phyloP scores from a whole-genome alignment of 768 basidiomycete genomes.

The Cystobasidium onofrii region DNA sequence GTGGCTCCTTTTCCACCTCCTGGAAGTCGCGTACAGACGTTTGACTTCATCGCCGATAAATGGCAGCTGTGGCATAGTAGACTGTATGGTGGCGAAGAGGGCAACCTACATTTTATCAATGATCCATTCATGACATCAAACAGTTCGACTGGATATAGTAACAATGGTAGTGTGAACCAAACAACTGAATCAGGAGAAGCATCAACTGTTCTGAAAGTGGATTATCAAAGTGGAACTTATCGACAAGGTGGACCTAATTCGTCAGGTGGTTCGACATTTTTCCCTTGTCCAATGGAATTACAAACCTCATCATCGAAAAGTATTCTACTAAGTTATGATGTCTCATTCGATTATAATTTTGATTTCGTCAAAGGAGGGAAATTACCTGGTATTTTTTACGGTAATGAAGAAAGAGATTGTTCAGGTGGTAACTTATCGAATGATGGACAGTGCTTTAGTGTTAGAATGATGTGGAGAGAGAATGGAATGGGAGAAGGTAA shows the following conservation, averaged over 20 bases:
- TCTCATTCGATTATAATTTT: slow-evolving; percentile 40
- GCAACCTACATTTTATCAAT: neutral
- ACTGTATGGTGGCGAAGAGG: slow-evolving; percentile 12
- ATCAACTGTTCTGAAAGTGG: neutral
- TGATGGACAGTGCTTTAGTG: slow-evolving; percentile 40
- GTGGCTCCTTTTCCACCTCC: neutral
- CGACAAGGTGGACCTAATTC: neutral
- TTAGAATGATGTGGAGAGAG: slow-evolving; percentile 39
- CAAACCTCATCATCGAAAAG: slow-evolving; percentile 15
- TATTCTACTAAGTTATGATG: slow-evolving; percentile 36
- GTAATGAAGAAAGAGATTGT: slow-evolving; percentile 27
- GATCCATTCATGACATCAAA: neutral
- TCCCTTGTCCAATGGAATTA: slow-evolving; percentile 3
- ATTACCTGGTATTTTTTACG: slow-evolving; percentile 40
- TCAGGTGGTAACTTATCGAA: slow-evolving; percentile 29
- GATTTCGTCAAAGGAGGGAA: slow-evolving; percentile 42
- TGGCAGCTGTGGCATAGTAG: slow-evolving; percentile 12
- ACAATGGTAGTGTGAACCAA: neutral
- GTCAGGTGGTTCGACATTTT: slow-evolving; percentile 5
- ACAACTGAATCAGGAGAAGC: neutral
- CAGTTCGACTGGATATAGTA: neutral
- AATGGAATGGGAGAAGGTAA: slow-evolving; percentile 38
- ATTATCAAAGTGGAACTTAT: slow-evolving; percentile 1
- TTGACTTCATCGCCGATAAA: neutral
- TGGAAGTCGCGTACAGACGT: neutral